A percentile compares a stretch with the other conserved stretches of the same genome.
phyloP scores from a whole-genome alignment of 768 basidiomycete genomes.

The Hirschioporus abietinus region DNA sequence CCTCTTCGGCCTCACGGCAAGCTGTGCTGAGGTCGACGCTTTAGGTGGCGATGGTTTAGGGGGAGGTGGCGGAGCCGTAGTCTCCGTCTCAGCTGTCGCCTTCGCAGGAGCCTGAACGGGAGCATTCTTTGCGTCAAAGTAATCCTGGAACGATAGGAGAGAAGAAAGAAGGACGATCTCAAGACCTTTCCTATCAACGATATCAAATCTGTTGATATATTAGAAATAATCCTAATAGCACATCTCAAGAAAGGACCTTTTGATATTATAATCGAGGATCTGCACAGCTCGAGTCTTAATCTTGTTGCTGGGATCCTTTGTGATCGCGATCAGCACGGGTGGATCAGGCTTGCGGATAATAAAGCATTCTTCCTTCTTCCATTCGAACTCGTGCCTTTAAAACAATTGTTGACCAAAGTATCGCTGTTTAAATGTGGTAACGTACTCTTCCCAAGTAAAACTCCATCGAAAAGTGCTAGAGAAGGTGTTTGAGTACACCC shows the following conservation, averaged over 20 bases:
- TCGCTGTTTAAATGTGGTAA: constrained; percentile 12
- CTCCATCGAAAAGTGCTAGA: constrained; percentile 55
- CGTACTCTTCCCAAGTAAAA: constrained; percentile 82
- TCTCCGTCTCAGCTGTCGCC: constrained; percentile 3
- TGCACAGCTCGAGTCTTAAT: constrained; percentile 64
- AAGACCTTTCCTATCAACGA: constrained; percentile 78
- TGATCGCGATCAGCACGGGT: constrained; percentile 76
- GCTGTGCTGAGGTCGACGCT: background rate
- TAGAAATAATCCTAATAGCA: constrained; percentile 2
- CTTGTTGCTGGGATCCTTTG: constrained; percentile 66
- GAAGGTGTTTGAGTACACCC: background rate
- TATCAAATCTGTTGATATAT: constrained; percentile 56
- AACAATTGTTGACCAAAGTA: constrained; percentile 4
- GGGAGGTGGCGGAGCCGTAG: constrained; percentile 3
- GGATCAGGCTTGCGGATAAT: constrained; percentile 83
- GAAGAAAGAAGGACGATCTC: constrained; percentile 77
- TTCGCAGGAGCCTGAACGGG: constrained; percentile 10
- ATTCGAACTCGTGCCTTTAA: constrained; percentile 74
- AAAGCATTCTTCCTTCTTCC: constrained; percentile 81
- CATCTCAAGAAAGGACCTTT: constrained; percentile 41
- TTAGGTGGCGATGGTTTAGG: constrained; percentile 18
- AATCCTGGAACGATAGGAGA: constrained; percentile 72
- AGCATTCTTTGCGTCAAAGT: constrained; percentile 50
- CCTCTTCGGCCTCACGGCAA: constrained; percentile 34
- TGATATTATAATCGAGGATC: constrained; percentile 80